A percentile compares a stretch with the other conserved stretches of the same genome.
Conservation (phyloP, 1,284 basidiomycete species). For the Fomitopsis schrenkii region DNA sequence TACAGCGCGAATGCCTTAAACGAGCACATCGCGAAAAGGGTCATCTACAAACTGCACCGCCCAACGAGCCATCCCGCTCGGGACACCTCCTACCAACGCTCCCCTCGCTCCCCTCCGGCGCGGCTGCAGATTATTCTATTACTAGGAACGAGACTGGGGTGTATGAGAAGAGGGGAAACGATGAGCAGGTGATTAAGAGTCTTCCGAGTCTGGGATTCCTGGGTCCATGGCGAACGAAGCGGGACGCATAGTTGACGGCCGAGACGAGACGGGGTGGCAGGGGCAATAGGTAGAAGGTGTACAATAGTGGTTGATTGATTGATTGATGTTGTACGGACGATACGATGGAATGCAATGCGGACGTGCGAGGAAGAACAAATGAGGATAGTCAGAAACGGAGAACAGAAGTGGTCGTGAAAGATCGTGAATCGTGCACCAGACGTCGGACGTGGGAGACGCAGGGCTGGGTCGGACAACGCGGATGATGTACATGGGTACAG, state of each 20-base stretch:
- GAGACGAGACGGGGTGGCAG: not conserved
- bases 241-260: not conserved
- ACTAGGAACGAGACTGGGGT: not conserved
- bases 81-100: conserved; percentile 2
- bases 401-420: not conserved
- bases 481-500: not conserved
- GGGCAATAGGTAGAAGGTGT: not conserved
- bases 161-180: not conserved
- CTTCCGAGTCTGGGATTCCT: not conserved
- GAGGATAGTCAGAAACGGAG: not conserved
- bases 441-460: not conserved
- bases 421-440: not conserved
- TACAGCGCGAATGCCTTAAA: not conserved
- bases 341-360: not conserved
- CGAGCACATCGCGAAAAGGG: not conserved
- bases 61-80: not conserved
- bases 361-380: not conserved
- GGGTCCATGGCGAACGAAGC: not conserved
- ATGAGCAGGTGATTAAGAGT: not conserved
- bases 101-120: conserved; percentile 1
- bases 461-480: not conserved
- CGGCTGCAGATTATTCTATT: conserved; percentile 7
- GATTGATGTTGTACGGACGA: not conserved
- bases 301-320: not conserved
- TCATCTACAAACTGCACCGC: conserved; percentile 2